phyloP scores from a whole-genome alignment of 2,329 filamentous ascomycete genomes.

The Cordyceps tenuipes region DNA sequence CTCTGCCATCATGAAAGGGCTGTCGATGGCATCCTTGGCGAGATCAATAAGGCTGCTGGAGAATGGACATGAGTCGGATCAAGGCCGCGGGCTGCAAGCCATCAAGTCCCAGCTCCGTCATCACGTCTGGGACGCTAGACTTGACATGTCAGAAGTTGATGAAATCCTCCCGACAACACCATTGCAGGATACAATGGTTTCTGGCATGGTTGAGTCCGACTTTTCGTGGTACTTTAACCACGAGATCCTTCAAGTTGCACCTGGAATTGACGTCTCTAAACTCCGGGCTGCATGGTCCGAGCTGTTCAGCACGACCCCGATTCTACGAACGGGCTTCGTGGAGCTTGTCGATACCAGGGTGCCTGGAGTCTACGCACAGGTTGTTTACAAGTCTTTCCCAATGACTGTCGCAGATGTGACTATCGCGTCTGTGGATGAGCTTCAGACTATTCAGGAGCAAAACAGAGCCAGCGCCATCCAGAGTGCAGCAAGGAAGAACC shows the following conservation, averaged over 20 bases:
- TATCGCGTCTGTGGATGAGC: constrained; percentile 24
- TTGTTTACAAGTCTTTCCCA: constrained; percentile 26
- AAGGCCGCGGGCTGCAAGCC: neutral
- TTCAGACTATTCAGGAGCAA: constrained; percentile 21
- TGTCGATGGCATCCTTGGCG: constrained; percentile 57
- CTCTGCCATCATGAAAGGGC: constrained; percentile 67
- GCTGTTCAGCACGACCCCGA: constrained; percentile 54
- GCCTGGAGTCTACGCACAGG: constrained; percentile 41
- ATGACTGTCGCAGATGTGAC: constrained; percentile 16
- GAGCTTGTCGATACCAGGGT: constrained; percentile 54
- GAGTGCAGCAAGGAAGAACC: constrained; percentile 27
- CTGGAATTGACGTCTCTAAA: constrained; percentile 43
- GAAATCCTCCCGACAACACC: constrained; percentile 66
- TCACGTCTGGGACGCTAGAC: neutral
- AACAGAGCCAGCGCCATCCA: constrained; percentile 19
- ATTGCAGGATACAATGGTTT: constrained; percentile 78
- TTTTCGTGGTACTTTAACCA: constrained; percentile 80
- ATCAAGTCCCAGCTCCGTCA: neutral
- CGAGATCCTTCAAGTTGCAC: constrained; percentile 58
- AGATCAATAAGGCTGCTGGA: constrained; percentile 9
- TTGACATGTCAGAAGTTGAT: constrained; percentile 33
- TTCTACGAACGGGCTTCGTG: constrained; percentile 68
- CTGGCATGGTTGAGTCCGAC: constrained; percentile 68
- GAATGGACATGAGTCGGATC: neutral
- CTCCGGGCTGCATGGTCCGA: constrained; percentile 54